phyloP scores from a whole-genome alignment of 768 basidiomycete species.

The Pseudohyphozyma bogoriensis region DNA sequence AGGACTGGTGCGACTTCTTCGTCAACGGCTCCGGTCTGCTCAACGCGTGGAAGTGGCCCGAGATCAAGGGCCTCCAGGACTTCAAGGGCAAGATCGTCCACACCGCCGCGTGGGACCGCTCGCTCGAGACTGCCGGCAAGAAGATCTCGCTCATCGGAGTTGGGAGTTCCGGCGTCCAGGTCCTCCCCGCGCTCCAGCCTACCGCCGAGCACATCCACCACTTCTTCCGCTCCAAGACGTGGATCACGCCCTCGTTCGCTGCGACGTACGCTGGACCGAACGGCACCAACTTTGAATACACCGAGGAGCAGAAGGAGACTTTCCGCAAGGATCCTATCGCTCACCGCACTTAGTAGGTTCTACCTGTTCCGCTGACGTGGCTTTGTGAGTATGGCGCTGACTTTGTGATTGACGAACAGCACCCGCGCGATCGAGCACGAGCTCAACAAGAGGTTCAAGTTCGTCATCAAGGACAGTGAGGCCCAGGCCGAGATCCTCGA shows the following conservation, averaged over 20 bases:
- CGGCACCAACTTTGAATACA: not conserved
- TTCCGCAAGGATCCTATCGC: no score
- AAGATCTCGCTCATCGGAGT: slow-evolving; percentile 28
- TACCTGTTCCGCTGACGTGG: no score
- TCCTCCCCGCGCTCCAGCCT: not conserved
- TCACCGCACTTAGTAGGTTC: no score
- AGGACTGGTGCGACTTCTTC: slow-evolving; percentile 50
- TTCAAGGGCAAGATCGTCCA: slow-evolving; percentile 54
- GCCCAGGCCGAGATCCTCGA: slow-evolving; percentile 2
- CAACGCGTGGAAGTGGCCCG: slow-evolving; percentile 57
- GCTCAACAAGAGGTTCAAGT: not conserved
- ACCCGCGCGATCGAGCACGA: not conserved
- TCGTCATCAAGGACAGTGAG: not conserved
- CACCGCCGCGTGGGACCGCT: slow-evolving; percentile 49
- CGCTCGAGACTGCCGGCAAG: slow-evolving; percentile 28
- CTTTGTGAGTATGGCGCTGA: not conserved
- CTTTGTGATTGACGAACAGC: not conserved
- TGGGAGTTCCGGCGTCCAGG: not conserved
- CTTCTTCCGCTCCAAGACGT: not conserved
- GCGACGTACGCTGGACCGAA: not conserved
- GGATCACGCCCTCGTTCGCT: not conserved
- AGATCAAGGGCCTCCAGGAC: slow-evolving; percentile 49
- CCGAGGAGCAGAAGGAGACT: no score
- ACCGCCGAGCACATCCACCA: not conserved
- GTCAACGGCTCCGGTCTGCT: slow-evolving; percentile 46